Evolutionary conservation across 148 eudicot species (phyloP), one percentile per base, ranked within the genome.

Genomic region (Agrostemma githago): DNA sequence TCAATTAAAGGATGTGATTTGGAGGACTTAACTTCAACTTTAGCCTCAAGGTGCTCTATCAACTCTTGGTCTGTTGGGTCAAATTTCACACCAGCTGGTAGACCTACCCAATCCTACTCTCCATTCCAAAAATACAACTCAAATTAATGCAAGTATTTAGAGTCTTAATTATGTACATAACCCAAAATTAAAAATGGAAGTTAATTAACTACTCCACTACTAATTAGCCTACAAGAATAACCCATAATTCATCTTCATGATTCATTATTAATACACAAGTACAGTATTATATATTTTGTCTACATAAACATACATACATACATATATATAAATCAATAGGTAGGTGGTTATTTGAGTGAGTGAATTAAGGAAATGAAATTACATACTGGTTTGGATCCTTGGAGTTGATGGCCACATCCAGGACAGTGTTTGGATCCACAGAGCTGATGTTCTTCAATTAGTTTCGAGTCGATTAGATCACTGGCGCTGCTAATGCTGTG

Each of bases 1-100:
- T 95, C 97, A 19, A 95, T 95, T 82, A 95, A 85, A 72, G 99
- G 99, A 78, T 95, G 99, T 63, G 98, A 88, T 82, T 90, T 95
- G 8, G 82, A 85, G 57, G 83, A 86, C 76, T 88, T 84, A 8
- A 76, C 85, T 76, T 84, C 93, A 14, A 89, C 93, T 85, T 92
- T 95, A 5, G 99, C 99, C 80, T 95, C 94, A 71, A 95, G 97
- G 74, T 95, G 99, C 74, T 95, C 99, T 74, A 92, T 92, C 87
- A 95, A 77, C 77, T 95, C 99, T 86, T 95, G 99, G 68, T 95
- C 99, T 62, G 99, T 95, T 82, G 99, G 99, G 79, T 95, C 99
- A 84, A 95, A 95, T 83, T 95, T 95, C 63, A 95, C 99, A 62
- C 99, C 99, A 20, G 99, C 97, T 71, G 99, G 99, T 84, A 95